Base-by-base conservation (phyloP, 75 land plant species). In the Adiantum capillusveneris region DNA sequence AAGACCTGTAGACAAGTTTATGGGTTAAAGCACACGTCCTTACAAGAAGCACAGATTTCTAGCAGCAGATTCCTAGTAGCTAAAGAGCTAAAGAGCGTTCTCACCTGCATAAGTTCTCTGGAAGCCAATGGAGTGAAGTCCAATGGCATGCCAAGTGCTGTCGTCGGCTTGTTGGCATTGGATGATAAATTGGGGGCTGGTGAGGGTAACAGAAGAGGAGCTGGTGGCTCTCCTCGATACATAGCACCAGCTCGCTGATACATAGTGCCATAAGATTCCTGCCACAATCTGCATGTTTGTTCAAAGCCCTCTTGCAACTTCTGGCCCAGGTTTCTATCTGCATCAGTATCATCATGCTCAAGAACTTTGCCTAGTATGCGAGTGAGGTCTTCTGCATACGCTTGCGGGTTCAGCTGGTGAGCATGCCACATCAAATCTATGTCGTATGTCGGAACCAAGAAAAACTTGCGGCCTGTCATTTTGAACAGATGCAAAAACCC, bases 181-280 rank as follows among this genome's bases (percentile, higher is more conserved):
- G 62, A 44, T 9, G n/a, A n/a, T n/a, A n/a, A n/a, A n/a, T n/a
- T n/a, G n/a, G n/a, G n/a, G n/a, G 36, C n/a, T 11, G 0, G 63
- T 29, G 84, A 75, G 55, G 25, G 44, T 0, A 11, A 11, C 22
- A 59, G 41, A 11, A 76, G 26, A 25, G 76, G 73, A 62, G 72
- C 41, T 6, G 84, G 87, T 29, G 63, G 27, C 39, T 34, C 64
- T 0, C 94, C 94, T 69, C 79, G 70, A 62, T 88, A 73, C 88
- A 82, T 77, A 13, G 76, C 85, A 26, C 97, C 97, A 19, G 93
- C 88, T 63, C 64, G 84, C 75, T 67, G 70, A 54, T 91, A 91
- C 22, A 81, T 65, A 44, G 30, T 45, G 18, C 94, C 86, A 68
- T 64, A 91, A 12, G 74, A 73, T 27, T 78, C 73, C 58, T 82